Base-by-base conservation (phyloP, 805 yeast genomes). In the Zygosaccharomyces gambellarensis region DNA sequence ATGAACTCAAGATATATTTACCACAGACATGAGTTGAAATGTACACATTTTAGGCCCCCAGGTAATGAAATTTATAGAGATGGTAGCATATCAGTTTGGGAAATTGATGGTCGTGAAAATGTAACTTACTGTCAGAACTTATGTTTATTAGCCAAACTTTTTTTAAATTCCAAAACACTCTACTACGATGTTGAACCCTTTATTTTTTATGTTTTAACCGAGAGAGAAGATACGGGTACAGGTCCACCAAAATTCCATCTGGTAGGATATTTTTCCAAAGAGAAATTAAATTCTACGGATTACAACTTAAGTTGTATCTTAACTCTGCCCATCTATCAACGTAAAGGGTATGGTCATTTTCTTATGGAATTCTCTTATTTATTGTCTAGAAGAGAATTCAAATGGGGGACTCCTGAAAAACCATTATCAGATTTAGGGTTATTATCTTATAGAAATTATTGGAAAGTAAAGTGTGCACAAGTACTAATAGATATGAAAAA, bases 111-210 rank as follows among this genome's bases (percentile, higher is more conserved):
- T 0, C 73, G 95, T 31, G 86, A 85, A 53, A 82, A 86, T 59
- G 82, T 83, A 12, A 76, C 78, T 45, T 92, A 85, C 62, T 90
- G 97, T 67, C 97, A 90, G 64, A 90, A 89, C 63, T 69, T 94
- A 48, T 94, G 99, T 71, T 72, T 92, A 39, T 67, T 94, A 56
- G 96, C 97, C 2, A 94, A 92, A 64, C 70, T 90, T 51, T 94
- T 90, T 61, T 73, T 94, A 45, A 88, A 90, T 65, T 88, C 97
- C 2, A 94, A 94, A 63, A 89, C 97, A 0, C 72, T 94, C 45
- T 90, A 90, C 63, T 89, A 89, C 63, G 98, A 94, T 61, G 98
- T 92, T 39, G 97, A 94, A 65, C 97, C 98, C 1, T 92, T 92
- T 59, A 78, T 86, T 63, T 94, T 94, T 63, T 94, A 92, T 67